Evolutionary conservation across 1,139 yeast species (phyloP).

Genomic region (Yamadazyma blattariae): DNA sequence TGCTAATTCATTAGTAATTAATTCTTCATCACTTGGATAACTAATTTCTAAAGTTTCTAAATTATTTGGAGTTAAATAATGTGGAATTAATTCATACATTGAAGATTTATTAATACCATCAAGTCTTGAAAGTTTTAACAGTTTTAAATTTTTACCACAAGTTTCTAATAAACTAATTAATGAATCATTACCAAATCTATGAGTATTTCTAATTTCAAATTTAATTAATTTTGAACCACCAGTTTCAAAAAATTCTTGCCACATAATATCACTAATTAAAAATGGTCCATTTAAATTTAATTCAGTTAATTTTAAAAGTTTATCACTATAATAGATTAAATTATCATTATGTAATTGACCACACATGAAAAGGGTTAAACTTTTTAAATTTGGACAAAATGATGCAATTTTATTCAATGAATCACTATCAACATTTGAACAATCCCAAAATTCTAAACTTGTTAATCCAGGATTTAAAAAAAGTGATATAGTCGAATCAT

Average conservation of each 20-base stretch:
- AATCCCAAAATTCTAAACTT: constrained; percentile 81
- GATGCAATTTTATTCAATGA: constrained; percentile 71
- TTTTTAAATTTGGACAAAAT: constrained; percentile 70
- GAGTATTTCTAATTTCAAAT: constrained; percentile 76
- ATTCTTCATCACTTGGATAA: constrained; percentile 62
- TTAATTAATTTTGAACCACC: constrained; percentile 26
- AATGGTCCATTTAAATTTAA: constrained; percentile 83
- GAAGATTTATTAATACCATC: constrained; percentile 65
- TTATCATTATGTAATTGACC: constrained; percentile 86
- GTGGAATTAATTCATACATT: constrained; percentile 64
- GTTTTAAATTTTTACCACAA: constrained; percentile 55
- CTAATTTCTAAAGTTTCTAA: constrained; percentile 64
- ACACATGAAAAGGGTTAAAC: constrained; percentile 80
- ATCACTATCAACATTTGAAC: constrained; percentile 71
- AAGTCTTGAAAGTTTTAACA: constrained; percentile 54
- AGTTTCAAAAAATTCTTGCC: constrained; percentile 70
- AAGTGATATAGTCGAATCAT: constrained; percentile 65
- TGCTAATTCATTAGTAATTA: constrained; percentile 69
- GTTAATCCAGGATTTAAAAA: constrained; percentile 63
- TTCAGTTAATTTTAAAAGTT: constrained; percentile 51
- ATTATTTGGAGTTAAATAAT: constrained; percentile 44
- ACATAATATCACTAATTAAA: constrained; percentile 66
- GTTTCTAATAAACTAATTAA: constrained; percentile 59
- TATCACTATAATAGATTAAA: constrained; percentile 56
- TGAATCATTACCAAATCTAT: constrained; percentile 71